Percentiles rank a stretch among this genome's conserved stretches.
Evolutionary conservation across 352 stramenopile genomes (phyloP).

Genomic region (Phytophthora colocasiae): DNA sequence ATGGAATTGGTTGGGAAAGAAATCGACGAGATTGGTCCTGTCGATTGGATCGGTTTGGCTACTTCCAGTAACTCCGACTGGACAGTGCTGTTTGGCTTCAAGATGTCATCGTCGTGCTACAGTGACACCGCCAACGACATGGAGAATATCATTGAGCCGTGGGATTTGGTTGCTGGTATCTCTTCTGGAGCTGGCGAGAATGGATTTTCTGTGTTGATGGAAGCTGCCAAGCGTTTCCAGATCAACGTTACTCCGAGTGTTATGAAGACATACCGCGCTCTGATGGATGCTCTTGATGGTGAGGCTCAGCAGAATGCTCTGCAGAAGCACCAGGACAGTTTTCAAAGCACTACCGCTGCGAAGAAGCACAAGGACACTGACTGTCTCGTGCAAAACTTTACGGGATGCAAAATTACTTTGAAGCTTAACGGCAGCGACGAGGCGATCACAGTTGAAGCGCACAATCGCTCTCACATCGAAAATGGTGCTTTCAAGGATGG

Average conservation of each 20-base stretch:
- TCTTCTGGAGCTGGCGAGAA: conserved; percentile 66
- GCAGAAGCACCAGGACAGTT: conserved; percentile 71
- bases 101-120: conserved; percentile 75
- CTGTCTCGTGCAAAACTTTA: conserved; percentile 78
- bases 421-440: conserved; percentile 59
- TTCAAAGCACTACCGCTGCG: conserved; percentile 45
- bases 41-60: conserved; percentile 62
- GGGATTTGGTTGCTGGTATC: conserved; percentile 64
- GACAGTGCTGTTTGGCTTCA: conserved; percentile 68
- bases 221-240: conserved; percentile 76
- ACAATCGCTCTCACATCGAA: conserved; percentile 59
- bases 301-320: conserved; percentile 66
- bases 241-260: conserved; percentile 79
- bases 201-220: conserved; percentile 64
- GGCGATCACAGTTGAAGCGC: conserved; percentile 47
- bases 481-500: conserved; percentile 48
- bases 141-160: conserved; percentile 79
- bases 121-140: conserved; percentile 74
- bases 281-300: conserved; percentile 81
- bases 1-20: conserved; percentile 59
- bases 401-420: conserved; percentile 62
- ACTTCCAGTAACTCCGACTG: conserved; percentile 67
- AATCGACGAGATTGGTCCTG: conserved; percentile 57
- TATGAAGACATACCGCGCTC: conserved; percentile 75
- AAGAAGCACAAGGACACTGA: conserved; percentile 53